Percentiles rank a stretch among this genome's conserved stretches.
Conservation (phyloP, 257 asterid species). For the Lantana camara region DNA sequence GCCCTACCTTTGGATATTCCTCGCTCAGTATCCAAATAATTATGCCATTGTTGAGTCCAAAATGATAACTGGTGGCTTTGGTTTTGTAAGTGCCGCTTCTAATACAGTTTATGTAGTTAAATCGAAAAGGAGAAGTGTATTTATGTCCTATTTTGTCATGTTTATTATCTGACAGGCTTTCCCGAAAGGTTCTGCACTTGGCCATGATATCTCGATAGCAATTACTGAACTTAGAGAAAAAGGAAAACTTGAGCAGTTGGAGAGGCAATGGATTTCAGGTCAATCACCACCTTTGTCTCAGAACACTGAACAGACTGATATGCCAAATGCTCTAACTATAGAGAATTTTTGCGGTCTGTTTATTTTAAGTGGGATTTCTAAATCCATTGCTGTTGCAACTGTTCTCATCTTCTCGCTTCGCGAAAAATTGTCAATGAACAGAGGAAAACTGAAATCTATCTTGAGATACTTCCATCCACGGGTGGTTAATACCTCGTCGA, state of each 20-base stretch:
- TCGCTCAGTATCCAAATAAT: slow-evolving; percentile 28
- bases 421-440: slow-evolving; percentile 13
- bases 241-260: slow-evolving; percentile 39
- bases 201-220: slow-evolving; percentile 39
- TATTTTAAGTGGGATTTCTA: slow-evolving; percentile 31
- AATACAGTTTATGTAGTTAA: not conserved
- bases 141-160: not conserved
- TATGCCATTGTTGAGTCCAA: slow-evolving; percentile 34
- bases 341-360: slow-evolving; percentile 36
- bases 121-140: too few relatives aligned
- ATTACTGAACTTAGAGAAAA: slow-evolving; percentile 42
- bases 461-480: not conserved
- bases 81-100: slow-evolving; percentile 35
- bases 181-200: slow-evolving; percentile 40
- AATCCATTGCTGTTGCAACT: slow-evolving; percentile 15
- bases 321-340: slow-evolving; percentile 12
- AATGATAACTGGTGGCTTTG: slow-evolving; percentile 37
- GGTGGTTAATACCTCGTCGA: not conserved
- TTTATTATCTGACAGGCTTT: slow-evolving; percentile 35
- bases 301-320: not conserved
- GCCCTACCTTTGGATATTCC: slow-evolving; percentile 40
- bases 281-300: slow-evolving; percentile 5
- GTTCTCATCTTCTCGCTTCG: slow-evolving; percentile 13
- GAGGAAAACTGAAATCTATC: not conserved
- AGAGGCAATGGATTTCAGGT: slow-evolving; percentile 37